Evolutionary conservation across 2,329 filamentous ascomycete species (phyloP).

Genomic region (Ophiostoma piceae): DNA sequence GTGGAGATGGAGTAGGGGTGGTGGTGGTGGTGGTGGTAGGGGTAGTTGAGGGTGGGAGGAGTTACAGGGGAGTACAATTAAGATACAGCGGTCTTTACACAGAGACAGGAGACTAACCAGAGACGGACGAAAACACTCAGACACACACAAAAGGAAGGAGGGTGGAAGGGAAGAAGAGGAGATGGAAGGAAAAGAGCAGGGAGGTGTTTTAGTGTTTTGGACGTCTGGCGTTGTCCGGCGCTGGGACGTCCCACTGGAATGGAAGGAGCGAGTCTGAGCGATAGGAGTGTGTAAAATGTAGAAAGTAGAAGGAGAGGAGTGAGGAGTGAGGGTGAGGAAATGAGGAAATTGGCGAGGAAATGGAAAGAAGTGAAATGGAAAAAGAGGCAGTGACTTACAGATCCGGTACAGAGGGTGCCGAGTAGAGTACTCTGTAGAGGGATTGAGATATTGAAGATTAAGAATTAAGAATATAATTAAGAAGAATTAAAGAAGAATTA

Average conservation of each 20-base stretch:
- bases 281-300: not conserved
- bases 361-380: not conserved
- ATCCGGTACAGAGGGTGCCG: not conserved
- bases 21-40: conserved; percentile 15
- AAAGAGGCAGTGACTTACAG: not conserved
- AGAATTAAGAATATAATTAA: no score
- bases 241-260: not conserved
- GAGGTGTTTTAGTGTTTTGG: conserved; percentile 9
- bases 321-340: not conserved
- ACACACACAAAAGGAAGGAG: not conserved
- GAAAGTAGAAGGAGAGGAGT: not conserved
- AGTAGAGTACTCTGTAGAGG: no score
- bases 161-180: not conserved
- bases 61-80: no score
- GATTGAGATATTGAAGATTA: not conserved
- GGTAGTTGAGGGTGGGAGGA: conserved; percentile 22
- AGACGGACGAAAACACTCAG: not conserved
- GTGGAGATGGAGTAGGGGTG: not conserved
- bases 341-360: not conserved
- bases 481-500: not conserved
- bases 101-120: not conserved
- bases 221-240: not conserved
- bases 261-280: not conserved
- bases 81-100: no score
- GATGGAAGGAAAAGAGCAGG: not conserved